phyloP scores from a whole-genome alignment of 306 rosid species.

The Mucuna pruriens region DNA sequence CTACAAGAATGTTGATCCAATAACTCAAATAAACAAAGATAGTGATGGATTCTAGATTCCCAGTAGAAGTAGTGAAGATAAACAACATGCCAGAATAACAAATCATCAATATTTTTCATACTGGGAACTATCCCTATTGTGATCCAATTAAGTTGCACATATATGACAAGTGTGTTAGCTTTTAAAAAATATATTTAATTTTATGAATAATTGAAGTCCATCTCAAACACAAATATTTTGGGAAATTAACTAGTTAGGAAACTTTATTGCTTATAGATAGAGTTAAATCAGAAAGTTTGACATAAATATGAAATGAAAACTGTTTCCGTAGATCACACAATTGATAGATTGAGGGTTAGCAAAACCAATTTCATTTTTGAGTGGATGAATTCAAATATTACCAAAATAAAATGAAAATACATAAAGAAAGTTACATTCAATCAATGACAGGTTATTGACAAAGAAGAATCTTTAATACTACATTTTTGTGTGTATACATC shows the following conservation, averaged over 20 bases:
- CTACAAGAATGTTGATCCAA: slow-evolving; percentile 51
- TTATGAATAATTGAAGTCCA: neutral
- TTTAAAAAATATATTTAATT: neutral
- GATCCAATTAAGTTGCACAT: neutral
- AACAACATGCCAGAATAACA: slow-evolving; percentile 7
- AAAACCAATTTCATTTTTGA: neutral
- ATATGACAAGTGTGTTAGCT: neutral
- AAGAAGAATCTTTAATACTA: slow-evolving; percentile 2
- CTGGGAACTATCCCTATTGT: neutral
- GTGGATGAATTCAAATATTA: neutral
- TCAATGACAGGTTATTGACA: slow-evolving; percentile 4
- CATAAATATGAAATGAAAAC: neutral
- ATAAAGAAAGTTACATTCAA: neutral
- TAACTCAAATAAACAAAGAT: slow-evolving; percentile 29
- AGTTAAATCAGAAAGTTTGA: slow-evolving; percentile 12
- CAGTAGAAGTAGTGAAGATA: neutral
- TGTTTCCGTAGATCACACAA: neutral
- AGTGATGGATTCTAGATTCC: slow-evolving; percentile 18
- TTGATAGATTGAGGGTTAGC: slow-evolving; percentile 4
- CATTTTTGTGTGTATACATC: neutral
- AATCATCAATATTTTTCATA: neutral
- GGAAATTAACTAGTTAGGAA: slow-evolving; percentile 1
- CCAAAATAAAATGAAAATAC: neutral
- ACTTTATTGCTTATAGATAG: neutral
- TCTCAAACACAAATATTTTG: neutral